Conservation (phyloP, 495 filamentous ascomycete genomes). For the Aspergillus nidulans region DNA sequence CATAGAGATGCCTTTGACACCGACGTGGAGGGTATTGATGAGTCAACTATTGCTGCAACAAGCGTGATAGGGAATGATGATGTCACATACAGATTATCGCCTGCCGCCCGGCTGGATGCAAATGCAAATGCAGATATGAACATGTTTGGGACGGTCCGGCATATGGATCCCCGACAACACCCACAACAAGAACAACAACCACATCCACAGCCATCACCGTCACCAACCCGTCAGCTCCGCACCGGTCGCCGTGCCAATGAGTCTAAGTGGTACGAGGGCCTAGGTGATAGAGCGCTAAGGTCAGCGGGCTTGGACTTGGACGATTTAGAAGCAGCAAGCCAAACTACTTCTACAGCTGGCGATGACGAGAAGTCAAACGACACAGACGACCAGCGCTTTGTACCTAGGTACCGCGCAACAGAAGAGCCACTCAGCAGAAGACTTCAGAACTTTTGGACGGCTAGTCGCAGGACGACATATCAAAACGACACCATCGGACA, state of each 20-base stretch:
- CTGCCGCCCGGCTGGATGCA: constrained; percentile 5
- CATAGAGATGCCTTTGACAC: constrained; percentile 42
- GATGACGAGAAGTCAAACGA: constrained; percentile 35
- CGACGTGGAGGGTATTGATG: constrained; percentile 43
- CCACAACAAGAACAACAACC: neutral
- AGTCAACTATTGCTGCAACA: constrained; percentile 42
- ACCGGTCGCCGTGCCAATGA: constrained; percentile 24
- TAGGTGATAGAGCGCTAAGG: constrained; percentile 35
- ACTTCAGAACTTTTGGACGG: constrained; percentile 39
- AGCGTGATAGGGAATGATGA: constrained; percentile 38
- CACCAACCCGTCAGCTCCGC: constrained; percentile 22
- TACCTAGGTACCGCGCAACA: constrained; percentile 24
- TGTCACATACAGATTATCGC: constrained; percentile 23
- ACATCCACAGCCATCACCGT: constrained; percentile 18
- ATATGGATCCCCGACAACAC: neutral
- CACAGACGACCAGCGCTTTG: constrained; percentile 25
- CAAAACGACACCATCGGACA: constrained; percentile 18
- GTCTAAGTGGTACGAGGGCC: constrained; percentile 34
- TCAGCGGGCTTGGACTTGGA: constrained; percentile 36
- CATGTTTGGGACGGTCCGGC: neutral
- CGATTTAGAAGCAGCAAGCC: constrained; percentile 30
- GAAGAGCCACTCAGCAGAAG: constrained; percentile 41
- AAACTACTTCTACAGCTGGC: constrained; percentile 30
- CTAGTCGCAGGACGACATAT: constrained; percentile 26
- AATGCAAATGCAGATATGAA: constrained; percentile 16